These are phyloP conservation scores for Tubosaeta sp. DNA, from an alignment of 768 basidiomycete genomes.

Conservation along the genomic window DNA sequence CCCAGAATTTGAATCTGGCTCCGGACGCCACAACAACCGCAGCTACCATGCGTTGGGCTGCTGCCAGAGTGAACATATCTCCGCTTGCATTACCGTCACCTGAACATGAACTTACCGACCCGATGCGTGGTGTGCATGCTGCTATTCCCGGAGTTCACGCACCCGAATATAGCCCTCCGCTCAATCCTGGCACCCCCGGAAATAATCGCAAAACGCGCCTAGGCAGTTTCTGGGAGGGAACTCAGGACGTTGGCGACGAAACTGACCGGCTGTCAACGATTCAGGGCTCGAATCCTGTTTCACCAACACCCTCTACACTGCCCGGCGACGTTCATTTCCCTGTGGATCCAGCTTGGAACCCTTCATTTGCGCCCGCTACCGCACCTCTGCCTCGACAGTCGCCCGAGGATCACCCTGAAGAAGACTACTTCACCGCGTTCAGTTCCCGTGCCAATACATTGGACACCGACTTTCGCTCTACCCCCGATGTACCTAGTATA, in stretches of 20 bases:
- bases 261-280: slow-evolving; percentile 19
- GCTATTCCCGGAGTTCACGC: slow-evolving; percentile 61
- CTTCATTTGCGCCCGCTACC: slow-evolving; percentile 5
- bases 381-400: slow-evolving; percentile 21
- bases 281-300: slow-evolving; percentile 21
- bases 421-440: slow-evolving; percentile 30
- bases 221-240: slow-evolving; percentile 75
- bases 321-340: slow-evolving; percentile 3
- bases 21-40: slow-evolving; percentile 63
- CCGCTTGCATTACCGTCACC: slow-evolving; percentile 87
- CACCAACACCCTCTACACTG: slow-evolving; percentile 15
- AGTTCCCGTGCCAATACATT: slow-evolving; percentile 21
- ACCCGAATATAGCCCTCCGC: slow-evolving; percentile 31
- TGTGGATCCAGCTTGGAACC: slow-evolving; percentile 9
- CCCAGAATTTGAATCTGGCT: slow-evolving; percentile 31
- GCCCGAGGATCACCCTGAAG: slow-evolving; percentile 23
- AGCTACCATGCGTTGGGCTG: slow-evolving; percentile 85
- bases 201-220: slow-evolving; percentile 52
- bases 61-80: slow-evolving; percentile 74
- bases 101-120: slow-evolving; percentile 88
- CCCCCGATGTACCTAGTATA: slow-evolving; percentile 15
- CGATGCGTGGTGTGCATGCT: slow-evolving; percentile 72
- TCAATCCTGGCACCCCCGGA: slow-evolving; percentile 42
- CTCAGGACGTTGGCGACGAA: slow-evolving; percentile 55
- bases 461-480: slow-evolving; percentile 13